A percentile compares a stretch with the other conserved stretches of the same genome.
Conservation (phyloP, 176 grass and related monocot genomes). For the Carex myosuroides region DNA sequence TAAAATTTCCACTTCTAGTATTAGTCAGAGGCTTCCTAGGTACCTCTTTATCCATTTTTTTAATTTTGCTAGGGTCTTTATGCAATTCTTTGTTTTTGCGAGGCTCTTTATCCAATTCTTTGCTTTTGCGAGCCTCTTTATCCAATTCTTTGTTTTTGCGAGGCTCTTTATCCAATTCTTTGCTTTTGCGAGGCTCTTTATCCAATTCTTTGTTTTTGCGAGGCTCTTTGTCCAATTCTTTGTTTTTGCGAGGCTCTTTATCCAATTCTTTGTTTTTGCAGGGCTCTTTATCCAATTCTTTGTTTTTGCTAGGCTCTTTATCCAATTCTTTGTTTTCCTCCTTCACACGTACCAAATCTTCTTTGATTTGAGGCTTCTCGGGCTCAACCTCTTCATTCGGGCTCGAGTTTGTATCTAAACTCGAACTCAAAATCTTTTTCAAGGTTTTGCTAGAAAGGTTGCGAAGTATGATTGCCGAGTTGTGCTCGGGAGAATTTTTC, state of each 20-base stretch:
- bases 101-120: neutral
- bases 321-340: constrained; percentile 13
- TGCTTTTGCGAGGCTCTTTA: neutral
- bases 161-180: neutral
- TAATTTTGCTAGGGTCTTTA: neutral
- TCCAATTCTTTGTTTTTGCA: neutral
- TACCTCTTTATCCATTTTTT: neutral
- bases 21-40: neutral
- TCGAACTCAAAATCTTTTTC: constrained; percentile 34
- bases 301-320: neutral
- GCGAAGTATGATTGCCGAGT: constrained; percentile 53
- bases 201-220: neutral
- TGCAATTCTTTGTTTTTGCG: neutral
- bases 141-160: neutral
- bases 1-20: neutral
- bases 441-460: constrained; percentile 39
- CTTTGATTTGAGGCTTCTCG: constrained; percentile 12
- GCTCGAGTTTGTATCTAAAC: neutral
- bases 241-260: neutral
- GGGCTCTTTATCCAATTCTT: neutral
- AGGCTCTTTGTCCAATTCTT: neutral
- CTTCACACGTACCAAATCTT: neutral
- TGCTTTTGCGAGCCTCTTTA: neutral
- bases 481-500: constrained; percentile 59
- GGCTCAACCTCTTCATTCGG: neutral